Evolutionary conservation across 495 filamentous ascomycete species (phyloP).

Genomic region (Pseudomonodictys pantanalensis): DNA sequence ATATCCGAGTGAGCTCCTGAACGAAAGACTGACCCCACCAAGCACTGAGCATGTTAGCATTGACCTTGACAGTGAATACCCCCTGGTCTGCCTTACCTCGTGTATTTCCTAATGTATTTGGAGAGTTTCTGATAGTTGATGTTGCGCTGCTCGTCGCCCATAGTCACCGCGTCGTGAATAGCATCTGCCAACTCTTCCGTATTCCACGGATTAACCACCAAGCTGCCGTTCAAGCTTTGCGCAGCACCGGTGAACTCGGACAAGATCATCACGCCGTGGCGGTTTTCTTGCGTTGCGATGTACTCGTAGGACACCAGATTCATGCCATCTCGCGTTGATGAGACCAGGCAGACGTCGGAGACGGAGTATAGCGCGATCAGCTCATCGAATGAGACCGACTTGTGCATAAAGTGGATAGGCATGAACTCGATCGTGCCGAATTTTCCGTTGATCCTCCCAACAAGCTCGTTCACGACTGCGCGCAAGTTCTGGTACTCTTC

Average conservation of each 20-base stretch:
- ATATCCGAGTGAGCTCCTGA: conserved; percentile 72
- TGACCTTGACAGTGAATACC: not conserved
- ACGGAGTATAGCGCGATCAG: conserved; percentile 89
- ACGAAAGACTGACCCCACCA: conserved; percentile 99
- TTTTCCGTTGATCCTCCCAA: conserved; percentile 87
- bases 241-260: conserved; percentile 92
- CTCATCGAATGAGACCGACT: conserved; percentile 83
- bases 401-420: conserved; percentile 92
- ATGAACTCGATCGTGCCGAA: conserved; percentile 93
- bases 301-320: conserved; percentile 97
- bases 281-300: conserved; percentile 79
- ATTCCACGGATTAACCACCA: conserved; percentile 92
- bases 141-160: conserved; percentile 77
- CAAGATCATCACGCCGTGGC: conserved; percentile 84
- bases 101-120: conserved; percentile 85
- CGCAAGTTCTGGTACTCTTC: conserved; percentile 94
- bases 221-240: conserved; percentile 76
- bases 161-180: conserved; percentile 78
- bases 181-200: conserved; percentile 82
- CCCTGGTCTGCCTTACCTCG: conserved; percentile 51
- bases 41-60: conserved; percentile 54
- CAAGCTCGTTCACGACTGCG: conserved; percentile 83
- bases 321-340: conserved; percentile 94
- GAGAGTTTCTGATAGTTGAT: conserved; percentile 78
- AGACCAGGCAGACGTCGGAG: conserved; percentile 84